These are phyloP conservation scores for Scutellaria barbata DNA, from an alignment of 257 asterid genomes.

Conservation along the genomic window DNA sequence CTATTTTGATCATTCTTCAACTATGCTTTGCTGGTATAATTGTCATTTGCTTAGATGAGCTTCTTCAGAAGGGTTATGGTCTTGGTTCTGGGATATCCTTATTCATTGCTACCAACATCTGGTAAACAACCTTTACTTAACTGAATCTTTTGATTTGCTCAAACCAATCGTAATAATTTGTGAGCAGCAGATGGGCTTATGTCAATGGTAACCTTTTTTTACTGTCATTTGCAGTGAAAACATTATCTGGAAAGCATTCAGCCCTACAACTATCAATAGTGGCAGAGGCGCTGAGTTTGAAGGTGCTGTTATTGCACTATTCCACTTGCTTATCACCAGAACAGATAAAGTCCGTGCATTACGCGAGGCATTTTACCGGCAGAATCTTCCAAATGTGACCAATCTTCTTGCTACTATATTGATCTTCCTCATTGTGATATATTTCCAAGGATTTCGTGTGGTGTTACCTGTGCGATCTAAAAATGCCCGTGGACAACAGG, in stretches of 20 bases:
- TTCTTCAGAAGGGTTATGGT: constrained; percentile 74
- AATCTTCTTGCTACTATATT: constrained; percentile 73
- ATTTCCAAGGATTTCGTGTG: constrained; percentile 78
- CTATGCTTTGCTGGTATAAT: constrained; percentile 70
- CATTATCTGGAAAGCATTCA: constrained; percentile 75
- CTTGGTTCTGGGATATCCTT: constrained; percentile 74
- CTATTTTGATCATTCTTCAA: constrained; percentile 71
- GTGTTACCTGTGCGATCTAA: constrained; percentile 71
- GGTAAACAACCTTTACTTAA: constrained; percentile 42
- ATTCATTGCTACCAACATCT: constrained; percentile 74
- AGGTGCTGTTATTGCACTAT: constrained; percentile 68
- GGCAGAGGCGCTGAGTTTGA: constrained; percentile 80
- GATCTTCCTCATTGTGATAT: constrained; percentile 66
- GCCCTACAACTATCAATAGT: constrained; percentile 68
- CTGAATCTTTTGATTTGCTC: neutral
- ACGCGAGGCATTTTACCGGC: constrained; percentile 76
- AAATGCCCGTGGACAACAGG: constrained; percentile 72
- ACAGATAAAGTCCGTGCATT: constrained; percentile 72
- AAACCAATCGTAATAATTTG: neutral
- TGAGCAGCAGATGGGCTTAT: neutral
- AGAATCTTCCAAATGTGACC: constrained; percentile 75
- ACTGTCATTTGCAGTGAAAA: constrained; percentile 57
- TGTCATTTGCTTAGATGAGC: constrained; percentile 71
- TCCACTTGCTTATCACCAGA: constrained; percentile 67
- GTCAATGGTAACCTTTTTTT: neutral